A percentile compares a stretch with the other conserved stretches of the same genome.
These are phyloP conservation scores for Fremontodendron californicum DNA, from an alignment of 345 rosid genomes.

Conservation along the genomic window DNA sequence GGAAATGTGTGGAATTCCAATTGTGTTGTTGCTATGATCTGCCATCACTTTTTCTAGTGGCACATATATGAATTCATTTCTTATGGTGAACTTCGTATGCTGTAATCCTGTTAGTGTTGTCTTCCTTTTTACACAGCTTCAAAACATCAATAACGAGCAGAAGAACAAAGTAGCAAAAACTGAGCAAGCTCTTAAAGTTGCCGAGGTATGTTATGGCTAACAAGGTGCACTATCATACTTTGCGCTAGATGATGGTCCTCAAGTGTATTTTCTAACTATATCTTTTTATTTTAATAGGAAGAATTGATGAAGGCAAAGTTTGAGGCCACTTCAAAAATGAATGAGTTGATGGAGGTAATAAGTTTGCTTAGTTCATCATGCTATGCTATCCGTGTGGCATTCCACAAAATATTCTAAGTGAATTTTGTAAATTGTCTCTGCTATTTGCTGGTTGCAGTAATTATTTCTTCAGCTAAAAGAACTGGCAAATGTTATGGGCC, in stretches of 20 bases:
- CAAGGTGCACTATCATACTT: background rate
- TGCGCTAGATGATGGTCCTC: conserved; percentile 4
- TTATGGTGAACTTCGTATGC: background rate
- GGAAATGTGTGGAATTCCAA: background rate
- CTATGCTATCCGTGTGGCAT: background rate
- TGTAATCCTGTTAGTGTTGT: background rate
- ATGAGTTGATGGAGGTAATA: conserved; percentile 68
- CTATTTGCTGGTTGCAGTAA: background rate
- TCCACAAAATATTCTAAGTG: background rate
- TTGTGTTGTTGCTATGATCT: background rate
- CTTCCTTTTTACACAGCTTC: conserved; percentile 52
- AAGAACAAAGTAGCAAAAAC: conserved; percentile 64
- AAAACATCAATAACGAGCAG: conserved; percentile 65
- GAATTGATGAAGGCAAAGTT: conserved; percentile 74
- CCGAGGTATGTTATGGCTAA: conserved; percentile 54
- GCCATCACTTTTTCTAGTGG: background rate
- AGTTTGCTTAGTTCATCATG: conserved; percentile 6
- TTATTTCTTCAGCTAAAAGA: background rate
- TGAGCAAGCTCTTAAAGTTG: conserved; percentile 83
- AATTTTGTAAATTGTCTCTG: background rate
- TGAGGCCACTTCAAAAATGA: conserved; percentile 64
- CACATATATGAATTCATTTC: background rate
- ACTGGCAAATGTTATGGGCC: background rate
- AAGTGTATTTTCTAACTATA: background rate
- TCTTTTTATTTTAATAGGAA: conserved; percentile 44